Evolutionary conservation across 805 yeast genomes (phyloP).

Genomic region (Yamadazyma paraphyllophila): DNA sequence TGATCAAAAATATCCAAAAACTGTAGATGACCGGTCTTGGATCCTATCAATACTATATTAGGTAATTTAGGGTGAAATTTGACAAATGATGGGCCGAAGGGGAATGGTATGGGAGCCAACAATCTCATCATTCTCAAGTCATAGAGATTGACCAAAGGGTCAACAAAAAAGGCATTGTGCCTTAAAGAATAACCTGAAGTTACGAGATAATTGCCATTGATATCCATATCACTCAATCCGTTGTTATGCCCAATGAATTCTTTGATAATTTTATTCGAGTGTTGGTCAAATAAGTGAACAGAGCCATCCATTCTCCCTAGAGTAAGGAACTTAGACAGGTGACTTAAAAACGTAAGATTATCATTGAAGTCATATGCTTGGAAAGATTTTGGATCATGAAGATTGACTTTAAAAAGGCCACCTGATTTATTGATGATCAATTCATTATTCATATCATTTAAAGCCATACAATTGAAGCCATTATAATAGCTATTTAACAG

Average conservation of each 20-base stretch:
- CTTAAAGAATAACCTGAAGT: constrained; percentile 80
- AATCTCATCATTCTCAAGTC: constrained; percentile 74
- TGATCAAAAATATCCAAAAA: constrained; percentile 83
- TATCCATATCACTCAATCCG: constrained; percentile 60
- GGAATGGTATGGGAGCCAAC: constrained; percentile 78
- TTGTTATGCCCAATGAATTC: constrained; percentile 61
- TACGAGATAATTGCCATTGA: constrained; percentile 62
- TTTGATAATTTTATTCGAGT: constrained; percentile 44
- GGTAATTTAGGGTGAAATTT: constrained; percentile 85
- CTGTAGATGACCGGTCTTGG: constrained; percentile 78
- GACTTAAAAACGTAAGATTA: constrained; percentile 46
- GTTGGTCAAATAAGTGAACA: constrained; percentile 63
- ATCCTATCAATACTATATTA: constrained; percentile 69
- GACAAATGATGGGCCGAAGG: constrained; percentile 84
- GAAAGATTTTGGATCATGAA: constrained; percentile 26
- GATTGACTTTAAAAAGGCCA: constrained; percentile 31
- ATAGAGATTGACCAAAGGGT: constrained; percentile 79
- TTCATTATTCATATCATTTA: constrained; percentile 22
- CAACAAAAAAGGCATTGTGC: constrained; percentile 40
- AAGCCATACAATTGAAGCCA: constrained; percentile 14
- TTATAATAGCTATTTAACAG: constrained; percentile 11
- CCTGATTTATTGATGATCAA: constrained; percentile 22
- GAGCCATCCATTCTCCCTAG: constrained; percentile 60
- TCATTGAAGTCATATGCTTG: constrained; percentile 39
- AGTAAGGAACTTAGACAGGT: constrained; percentile 48